These are phyloP conservation scores for Nephelium lappaceum DNA, from an alignment of 345 rosid genomes.

Conservation along the genomic window DNA sequence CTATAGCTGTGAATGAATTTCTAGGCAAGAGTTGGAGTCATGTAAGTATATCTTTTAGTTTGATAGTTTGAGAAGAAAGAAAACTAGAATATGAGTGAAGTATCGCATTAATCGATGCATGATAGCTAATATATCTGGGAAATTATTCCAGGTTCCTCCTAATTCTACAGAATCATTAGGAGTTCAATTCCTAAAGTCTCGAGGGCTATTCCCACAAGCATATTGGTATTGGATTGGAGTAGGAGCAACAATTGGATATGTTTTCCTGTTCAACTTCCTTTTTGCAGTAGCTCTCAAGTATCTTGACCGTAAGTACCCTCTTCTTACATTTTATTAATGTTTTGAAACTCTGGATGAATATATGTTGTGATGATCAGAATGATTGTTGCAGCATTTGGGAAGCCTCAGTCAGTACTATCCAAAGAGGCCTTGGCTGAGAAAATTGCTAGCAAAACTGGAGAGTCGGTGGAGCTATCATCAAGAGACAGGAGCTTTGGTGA, in stretches of 20 bases:
- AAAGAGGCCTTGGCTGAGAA: conserved; percentile 52
- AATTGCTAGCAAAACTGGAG: conserved; percentile 33
- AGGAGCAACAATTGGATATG: conserved; percentile 65
- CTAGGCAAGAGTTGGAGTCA: conserved; percentile 64
- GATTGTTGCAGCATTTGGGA: conserved; percentile 56
- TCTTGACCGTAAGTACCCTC: conserved; percentile 64
- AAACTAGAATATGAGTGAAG: not conserved
- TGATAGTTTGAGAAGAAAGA: not conserved
- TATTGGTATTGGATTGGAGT: conserved; percentile 88
- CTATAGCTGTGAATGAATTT: conserved; percentile 62
- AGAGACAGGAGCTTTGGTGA: conserved; percentile 36
- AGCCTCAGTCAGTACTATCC: conserved; percentile 56
- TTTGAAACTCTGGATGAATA: not conserved
- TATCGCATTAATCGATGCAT: not conserved
- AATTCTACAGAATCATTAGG: conserved; percentile 71
- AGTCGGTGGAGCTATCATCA: conserved; percentile 39
- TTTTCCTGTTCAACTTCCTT: conserved; percentile 63
- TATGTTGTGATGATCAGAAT: conserved; percentile 19
- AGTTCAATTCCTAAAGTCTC: conserved; percentile 59
- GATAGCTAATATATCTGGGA: conserved; percentile 7
- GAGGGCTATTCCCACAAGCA: conserved; percentile 70
- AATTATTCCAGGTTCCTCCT: conserved; percentile 45
- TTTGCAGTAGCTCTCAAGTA: conserved; percentile 69
- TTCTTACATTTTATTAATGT: conserved; percentile 1
- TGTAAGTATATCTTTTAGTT: conserved; percentile 33